Percentiles rank a stretch among this genome's conserved stretches.
Evolutionary conservation across 257 asterid genomes (phyloP).

Genomic region (Solanum sejunctum): DNA sequence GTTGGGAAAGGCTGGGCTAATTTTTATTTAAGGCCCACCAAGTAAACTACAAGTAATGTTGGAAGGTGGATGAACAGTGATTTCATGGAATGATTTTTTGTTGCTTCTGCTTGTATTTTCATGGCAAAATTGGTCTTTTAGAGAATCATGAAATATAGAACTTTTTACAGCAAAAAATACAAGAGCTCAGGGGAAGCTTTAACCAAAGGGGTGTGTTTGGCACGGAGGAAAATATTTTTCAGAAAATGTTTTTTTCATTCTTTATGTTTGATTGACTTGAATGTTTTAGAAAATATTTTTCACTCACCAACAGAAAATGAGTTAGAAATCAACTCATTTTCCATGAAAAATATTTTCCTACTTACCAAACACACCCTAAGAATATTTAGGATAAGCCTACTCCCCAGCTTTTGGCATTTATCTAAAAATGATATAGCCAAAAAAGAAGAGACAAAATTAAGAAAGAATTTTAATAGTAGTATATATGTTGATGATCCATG

Average conservation of each 20-base stretch:
- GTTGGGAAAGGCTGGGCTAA: background rate
- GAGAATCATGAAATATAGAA: conserved; percentile 1
- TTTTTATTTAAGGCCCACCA: conserved; percentile 4
- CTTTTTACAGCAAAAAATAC: background rate
- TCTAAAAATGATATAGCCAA: background rate
- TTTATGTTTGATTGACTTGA: no score
- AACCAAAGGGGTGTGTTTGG: no score
- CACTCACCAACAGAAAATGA: no score
- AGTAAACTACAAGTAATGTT: background rate
- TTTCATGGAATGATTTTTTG: conserved; percentile 4
- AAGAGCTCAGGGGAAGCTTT: background rate
- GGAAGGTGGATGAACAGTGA: conserved; percentile 1
- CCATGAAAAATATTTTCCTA: no score
- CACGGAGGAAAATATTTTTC: no score
- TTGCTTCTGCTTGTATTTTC: conserved; percentile 13
- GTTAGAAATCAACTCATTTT: no score
- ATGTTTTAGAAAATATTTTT: no score
- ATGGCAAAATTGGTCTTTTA: conserved; percentile 2
- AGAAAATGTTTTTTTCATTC: no score
- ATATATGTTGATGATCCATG: background rate
- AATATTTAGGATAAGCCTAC: background rate
- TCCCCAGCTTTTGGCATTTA: background rate
- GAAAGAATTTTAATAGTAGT: background rate
- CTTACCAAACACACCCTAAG: no score
- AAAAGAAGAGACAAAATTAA: background rate